Percentiles rank a stretch among this genome's conserved stretches.
Conservation (phyloP, 306 rosid species). For the Cucurbita argyrosperma region DNA sequence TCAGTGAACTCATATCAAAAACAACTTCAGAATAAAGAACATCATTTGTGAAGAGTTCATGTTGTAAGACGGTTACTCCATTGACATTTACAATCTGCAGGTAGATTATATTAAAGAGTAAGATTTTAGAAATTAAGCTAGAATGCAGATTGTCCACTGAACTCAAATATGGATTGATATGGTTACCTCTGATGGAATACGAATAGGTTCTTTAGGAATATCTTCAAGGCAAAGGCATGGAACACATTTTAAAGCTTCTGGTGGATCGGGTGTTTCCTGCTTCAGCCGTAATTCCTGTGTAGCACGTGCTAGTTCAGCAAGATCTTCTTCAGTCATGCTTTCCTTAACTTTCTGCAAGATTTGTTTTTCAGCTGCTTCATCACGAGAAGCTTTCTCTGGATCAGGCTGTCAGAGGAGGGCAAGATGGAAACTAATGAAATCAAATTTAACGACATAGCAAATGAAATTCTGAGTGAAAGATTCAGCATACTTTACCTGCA, state of each 20-base stretch:
- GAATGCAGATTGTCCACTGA: neutral
- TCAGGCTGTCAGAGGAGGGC: conserved; percentile 59
- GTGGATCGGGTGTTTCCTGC: conserved; percentile 96
- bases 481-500: conserved; percentile 54
- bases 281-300: conserved; percentile 69
- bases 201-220: conserved; percentile 86
- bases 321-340: conserved; percentile 80
- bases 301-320: conserved; percentile 73
- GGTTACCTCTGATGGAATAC: conserved; percentile 64
- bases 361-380: conserved; percentile 72
- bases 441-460: conserved; percentile 1
- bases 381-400: conserved; percentile 74
- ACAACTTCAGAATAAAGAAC: conserved; percentile 85
- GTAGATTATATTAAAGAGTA: conserved; percentile 12
- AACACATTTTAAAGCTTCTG: conserved; percentile 86
- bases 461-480: neutral
- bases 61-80: conserved; percentile 76
- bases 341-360: conserved; percentile 57
- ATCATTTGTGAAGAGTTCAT: conserved; percentile 95
- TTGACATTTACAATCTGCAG: conserved; percentile 64
- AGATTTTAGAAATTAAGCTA: conserved; percentile 2
- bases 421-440: conserved; percentile 10
- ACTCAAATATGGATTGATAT: neutral
- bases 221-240: conserved; percentile 84
- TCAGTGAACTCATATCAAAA: conserved; percentile 68